Conservation (phyloP, 2,329 filamentous ascomycete genomes). For the Colletotrichum costaricense region DNA sequence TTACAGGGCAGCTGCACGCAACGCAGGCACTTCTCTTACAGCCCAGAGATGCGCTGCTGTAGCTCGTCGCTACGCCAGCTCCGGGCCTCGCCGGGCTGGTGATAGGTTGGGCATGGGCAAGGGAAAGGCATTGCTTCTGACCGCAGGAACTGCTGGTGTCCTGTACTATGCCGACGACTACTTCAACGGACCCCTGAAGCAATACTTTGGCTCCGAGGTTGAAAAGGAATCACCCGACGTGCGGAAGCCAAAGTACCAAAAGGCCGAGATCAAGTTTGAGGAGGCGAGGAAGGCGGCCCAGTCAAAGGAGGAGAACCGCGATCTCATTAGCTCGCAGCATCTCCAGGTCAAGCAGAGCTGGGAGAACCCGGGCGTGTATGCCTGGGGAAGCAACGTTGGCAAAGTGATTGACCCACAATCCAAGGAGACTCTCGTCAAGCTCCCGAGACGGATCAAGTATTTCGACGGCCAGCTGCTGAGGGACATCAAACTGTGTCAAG, state of each 20-base stretch:
- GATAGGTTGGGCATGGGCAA: conserved; percentile 9
- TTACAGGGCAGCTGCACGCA: conserved; percentile 19
- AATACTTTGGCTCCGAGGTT: conserved; percentile 4
- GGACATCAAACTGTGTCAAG: conserved; percentile 85
- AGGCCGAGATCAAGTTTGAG: conserved; percentile 75
- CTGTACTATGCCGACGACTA: conserved; percentile 49
- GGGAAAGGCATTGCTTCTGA: conserved; percentile 8
- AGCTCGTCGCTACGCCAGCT: conserved; percentile 28
- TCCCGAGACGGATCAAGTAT: conserved; percentile 79
- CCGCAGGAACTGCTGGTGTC: conserved; percentile 47
- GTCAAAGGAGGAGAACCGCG: conserved; percentile 78
- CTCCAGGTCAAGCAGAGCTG: conserved; percentile 86
- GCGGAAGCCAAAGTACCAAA: conserved; percentile 39
- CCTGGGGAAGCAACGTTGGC: conserved; percentile 91
- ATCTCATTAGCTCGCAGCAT: conserved; percentile 86
- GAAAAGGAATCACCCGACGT: conserved; percentile 14
- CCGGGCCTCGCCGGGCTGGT: conserved; percentile 3
- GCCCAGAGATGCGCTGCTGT: conserved; percentile 25
- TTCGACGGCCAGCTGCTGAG: conserved; percentile 88
- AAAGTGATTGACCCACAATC: conserved; percentile 88
- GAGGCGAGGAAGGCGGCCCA: conserved; percentile 66
- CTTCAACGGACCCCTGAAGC: conserved; percentile 32
- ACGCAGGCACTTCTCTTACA: conserved; percentile 30
- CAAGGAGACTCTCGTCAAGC: conserved; percentile 81
- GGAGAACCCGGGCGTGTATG: conserved; percentile 88